Percentiles rank a stretch among this genome's conserved stretches.
Conservation (phyloP, 2,329 filamentous ascomycete species). For the Penicillium thymicola region DNA sequence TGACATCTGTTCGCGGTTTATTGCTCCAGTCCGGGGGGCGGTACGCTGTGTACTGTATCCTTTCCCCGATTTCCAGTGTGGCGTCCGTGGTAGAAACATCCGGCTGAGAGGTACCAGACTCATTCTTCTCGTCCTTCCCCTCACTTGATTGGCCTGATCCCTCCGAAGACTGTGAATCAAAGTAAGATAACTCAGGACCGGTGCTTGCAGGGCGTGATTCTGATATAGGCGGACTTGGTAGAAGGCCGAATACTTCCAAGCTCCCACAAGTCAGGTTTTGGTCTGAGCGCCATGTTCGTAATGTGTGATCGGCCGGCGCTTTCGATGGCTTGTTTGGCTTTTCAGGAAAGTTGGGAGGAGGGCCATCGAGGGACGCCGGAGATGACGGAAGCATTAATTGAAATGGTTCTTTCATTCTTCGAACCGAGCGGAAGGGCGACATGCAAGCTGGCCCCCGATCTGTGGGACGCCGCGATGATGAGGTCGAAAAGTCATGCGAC, state of each 20-base stretch:
- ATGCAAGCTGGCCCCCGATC: constrained; percentile 28
- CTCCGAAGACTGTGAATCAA: constrained; percentile 18
- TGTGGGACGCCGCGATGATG: constrained; percentile 23
- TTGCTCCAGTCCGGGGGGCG: constrained; percentile 14
- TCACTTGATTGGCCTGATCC: not conserved
- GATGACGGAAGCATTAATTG: constrained; percentile 36
- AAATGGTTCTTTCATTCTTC: constrained; percentile 41
- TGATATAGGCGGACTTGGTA: constrained; percentile 39
- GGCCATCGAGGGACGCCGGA: constrained; percentile 30
- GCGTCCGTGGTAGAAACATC: not conserved
- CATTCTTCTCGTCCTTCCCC: not conserved
- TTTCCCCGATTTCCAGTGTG: not conserved
- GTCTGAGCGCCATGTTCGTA: constrained; percentile 38
- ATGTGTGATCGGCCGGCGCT: constrained; percentile 23
- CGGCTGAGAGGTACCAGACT: not conserved
- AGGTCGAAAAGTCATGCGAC: constrained; percentile 27
- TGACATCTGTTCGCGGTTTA: constrained; percentile 15
- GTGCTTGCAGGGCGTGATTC: constrained; percentile 30
- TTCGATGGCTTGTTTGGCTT: constrained; percentile 19
- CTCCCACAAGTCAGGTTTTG: constrained; percentile 32
- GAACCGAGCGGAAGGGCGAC: constrained; percentile 40
- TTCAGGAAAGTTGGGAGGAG: constrained; percentile 14
- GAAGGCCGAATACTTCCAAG: constrained; percentile 34
- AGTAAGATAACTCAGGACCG: constrained; percentile 28
- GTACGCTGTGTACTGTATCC: constrained; percentile 16